These are phyloP conservation scores for Talaromyces rugulosus DNA, from an alignment of 2,329 filamentous ascomycete genomes.

Conservation along the genomic window DNA sequence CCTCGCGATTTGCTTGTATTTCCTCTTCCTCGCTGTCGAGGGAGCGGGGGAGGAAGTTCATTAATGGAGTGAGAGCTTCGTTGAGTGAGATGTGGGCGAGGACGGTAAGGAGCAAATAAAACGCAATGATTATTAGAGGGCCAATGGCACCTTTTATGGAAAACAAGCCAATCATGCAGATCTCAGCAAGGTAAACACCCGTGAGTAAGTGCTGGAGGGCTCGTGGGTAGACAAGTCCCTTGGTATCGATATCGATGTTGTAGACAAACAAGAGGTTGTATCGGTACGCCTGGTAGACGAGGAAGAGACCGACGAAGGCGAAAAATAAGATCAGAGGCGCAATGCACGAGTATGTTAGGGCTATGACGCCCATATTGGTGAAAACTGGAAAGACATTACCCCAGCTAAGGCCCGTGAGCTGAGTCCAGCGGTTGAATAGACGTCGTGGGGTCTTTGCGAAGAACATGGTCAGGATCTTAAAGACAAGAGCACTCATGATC, in stretches of 20 bases:
- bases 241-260: constrained; percentile 76
- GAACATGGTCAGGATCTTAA: constrained; percentile 67
- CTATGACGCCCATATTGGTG: constrained; percentile 80
- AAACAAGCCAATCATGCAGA: constrained; percentile 83
- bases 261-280: constrained; percentile 89
- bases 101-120: constrained; percentile 69
- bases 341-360: constrained; percentile 81
- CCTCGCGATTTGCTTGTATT: constrained; percentile 34
- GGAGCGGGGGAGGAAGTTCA: constrained; percentile 68
- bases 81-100: constrained; percentile 64
- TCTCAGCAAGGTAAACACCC: constrained; percentile 76
- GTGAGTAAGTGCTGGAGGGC: constrained; percentile 80
- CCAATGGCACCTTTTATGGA: constrained; percentile 61
- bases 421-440: constrained; percentile 71
- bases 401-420: constrained; percentile 73
- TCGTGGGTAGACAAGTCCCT: constrained; percentile 81
- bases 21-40: constrained; percentile 54
- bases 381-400: constrained; percentile 73
- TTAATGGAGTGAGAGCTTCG: constrained; percentile 40
- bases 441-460: constrained; percentile 68
- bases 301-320: constrained; percentile 68
- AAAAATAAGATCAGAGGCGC: constrained; percentile 81
- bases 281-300: constrained; percentile 82
- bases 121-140: constrained; percentile 70
- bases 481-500: constrained; percentile 65